Conservation (phyloP, 805 yeast genomes). For the Wickerhamiella sergipiensis region DNA sequence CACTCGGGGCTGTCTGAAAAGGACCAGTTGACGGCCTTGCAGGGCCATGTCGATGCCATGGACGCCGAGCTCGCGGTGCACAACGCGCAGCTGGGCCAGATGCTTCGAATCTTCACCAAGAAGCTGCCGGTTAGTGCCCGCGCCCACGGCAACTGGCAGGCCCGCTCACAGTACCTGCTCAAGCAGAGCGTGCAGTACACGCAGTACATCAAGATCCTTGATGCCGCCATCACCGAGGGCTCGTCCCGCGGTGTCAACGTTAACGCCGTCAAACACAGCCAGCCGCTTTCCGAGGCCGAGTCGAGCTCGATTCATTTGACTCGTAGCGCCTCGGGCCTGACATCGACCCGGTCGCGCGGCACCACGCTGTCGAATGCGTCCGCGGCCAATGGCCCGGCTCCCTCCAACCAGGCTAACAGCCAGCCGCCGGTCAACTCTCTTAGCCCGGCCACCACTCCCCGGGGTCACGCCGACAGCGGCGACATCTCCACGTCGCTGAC, state of each 20-base stretch:
- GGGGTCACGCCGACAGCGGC: neutral
- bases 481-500: neutral
- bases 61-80: conserved; percentile 32
- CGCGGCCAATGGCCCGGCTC: neutral
- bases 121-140: conserved; percentile 16
- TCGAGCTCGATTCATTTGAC: neutral
- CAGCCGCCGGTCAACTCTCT: neutral
- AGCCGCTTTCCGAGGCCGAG: neutral
- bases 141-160: conserved; percentile 24
- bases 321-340: neutral
- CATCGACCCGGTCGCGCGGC: neutral
- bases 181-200: conserved; percentile 21
- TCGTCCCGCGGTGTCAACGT: neutral
- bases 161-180: conserved; percentile 21
- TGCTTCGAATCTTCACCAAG: conserved; percentile 26
- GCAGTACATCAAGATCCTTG: conserved; percentile 13
- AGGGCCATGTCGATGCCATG: conserved; percentile 29
- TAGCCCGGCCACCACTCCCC: neutral
- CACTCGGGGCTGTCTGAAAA: conserved; percentile 19
- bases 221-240: neutral
- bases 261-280: neutral
- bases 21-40: conserved; percentile 30
- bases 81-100: conserved; percentile 26
- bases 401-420: too few species aligned
- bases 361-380: neutral